Evolutionary conservation across 192 early-diverging fungal genomes (phyloP).

Genomic region (Backusella psychrophila): DNA sequence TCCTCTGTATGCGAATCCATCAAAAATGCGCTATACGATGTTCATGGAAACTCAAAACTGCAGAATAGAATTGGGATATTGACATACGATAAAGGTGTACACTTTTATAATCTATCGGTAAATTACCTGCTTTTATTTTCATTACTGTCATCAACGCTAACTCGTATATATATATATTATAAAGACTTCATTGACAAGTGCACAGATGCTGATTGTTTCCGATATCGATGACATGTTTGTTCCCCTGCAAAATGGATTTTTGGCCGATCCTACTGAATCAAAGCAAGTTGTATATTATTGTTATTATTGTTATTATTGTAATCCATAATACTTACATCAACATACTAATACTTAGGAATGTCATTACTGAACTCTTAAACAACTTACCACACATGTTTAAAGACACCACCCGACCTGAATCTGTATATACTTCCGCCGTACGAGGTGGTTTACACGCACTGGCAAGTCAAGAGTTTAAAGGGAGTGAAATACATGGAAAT

Average conservation of each 20-base stretch:
- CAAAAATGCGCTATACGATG: slow-evolving; percentile 63
- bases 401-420: slow-evolving; percentile 72
- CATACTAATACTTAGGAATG: slow-evolving; percentile 39
- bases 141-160: not conserved
- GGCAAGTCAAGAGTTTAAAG: slow-evolving; percentile 35
- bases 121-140: not conserved
- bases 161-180: not conserved
- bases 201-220: slow-evolving; percentile 94
- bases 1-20: slow-evolving; percentile 65
- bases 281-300: slow-evolving; percentile 40
- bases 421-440: slow-evolving; percentile 81
- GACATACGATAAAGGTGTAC: slow-evolving; percentile 88
- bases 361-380: slow-evolving; percentile 85
- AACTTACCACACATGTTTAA: slow-evolving; percentile 84
- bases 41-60: slow-evolving; percentile 32
- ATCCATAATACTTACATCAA: not conserved
- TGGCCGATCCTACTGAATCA: slow-evolving; percentile 86
- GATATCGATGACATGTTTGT: slow-evolving; percentile 95
- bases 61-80: slow-evolving; percentile 78
- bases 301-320: not conserved
- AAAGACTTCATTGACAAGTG: slow-evolving; percentile 78
- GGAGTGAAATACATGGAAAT: not conserved
- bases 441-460: slow-evolving; percentile 77
- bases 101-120: slow-evolving; percentile 94
- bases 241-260: slow-evolving; percentile 88